Percentiles rank a stretch among this genome's conserved stretches.
These are phyloP conservation scores for Penicillium frequentans DNA, from an alignment of 2,329 filamentous ascomycete species.

Conservation along the genomic window DNA sequence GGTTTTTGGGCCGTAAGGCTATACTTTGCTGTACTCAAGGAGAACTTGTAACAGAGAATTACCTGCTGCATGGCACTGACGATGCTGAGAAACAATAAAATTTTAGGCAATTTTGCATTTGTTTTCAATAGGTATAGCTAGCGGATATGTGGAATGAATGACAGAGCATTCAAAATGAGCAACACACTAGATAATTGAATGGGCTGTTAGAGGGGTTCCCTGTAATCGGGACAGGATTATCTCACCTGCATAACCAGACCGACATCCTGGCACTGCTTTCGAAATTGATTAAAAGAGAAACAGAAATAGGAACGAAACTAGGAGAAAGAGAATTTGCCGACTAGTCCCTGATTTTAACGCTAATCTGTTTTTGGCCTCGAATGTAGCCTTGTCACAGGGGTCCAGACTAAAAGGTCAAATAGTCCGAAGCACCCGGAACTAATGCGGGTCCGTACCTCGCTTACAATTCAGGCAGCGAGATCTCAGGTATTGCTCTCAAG, in stretches of 20 bases:
- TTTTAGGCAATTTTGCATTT: accelerated
- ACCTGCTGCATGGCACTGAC: neutral
- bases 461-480: too few relatives aligned
- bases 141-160: neutral
- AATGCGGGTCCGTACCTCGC: too few relatives aligned
- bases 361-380: too few relatives aligned
- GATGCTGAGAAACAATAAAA: neutral
- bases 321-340: too few relatives aligned
- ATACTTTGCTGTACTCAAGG: neutral
- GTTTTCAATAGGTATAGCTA: neutral
- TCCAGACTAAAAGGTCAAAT: too few relatives aligned
- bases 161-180: neutral
- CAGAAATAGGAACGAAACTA: too few relatives aligned
- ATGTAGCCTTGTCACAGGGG: too few relatives aligned
- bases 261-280: neutral
- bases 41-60: neutral
- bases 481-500: too few relatives aligned
- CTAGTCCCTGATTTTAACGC: too few relatives aligned
- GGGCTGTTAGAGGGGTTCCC: accelerated
- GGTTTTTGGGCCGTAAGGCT: too few relatives aligned
- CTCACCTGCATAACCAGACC: neutral
- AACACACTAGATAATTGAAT: neutral
- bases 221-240: neutral
- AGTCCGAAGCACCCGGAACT: too few relatives aligned
- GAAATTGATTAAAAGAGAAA: neutral